These are phyloP conservation scores for Mortierella hygrophila DNA, from an alignment of 192 early-diverging fungal species.

Conservation along the genomic window DNA sequence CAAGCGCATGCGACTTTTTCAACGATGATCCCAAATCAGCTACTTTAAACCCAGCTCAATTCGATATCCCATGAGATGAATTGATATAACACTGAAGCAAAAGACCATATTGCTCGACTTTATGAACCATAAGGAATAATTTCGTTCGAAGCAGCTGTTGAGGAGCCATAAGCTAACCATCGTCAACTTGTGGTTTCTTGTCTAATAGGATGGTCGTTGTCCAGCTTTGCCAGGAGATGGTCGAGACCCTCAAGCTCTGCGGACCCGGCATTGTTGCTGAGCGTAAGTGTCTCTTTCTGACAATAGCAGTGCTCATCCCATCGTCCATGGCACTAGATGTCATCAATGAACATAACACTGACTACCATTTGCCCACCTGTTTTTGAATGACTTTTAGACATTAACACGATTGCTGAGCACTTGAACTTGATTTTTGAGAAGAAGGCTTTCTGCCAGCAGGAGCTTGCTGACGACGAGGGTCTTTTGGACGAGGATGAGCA, in stretches of 20 bases:
- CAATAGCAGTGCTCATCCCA: neutral
- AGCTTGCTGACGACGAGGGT: slow-evolving; percentile 73
- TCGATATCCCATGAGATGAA: slow-evolving; percentile 45
- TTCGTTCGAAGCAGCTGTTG: neutral
- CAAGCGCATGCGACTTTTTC: neutral
- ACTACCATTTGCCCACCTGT: neutral
- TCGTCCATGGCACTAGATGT: neutral
- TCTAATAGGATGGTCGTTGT: slow-evolving; percentile 76
- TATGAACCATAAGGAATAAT: neutral
- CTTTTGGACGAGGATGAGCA: slow-evolving; percentile 85
- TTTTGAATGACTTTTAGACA: neutral
- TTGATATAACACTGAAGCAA: slow-evolving; percentile 48
- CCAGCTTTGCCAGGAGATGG: slow-evolving; percentile 82
- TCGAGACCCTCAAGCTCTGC: slow-evolving; percentile 76
- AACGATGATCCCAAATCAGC: slow-evolving; percentile 49
- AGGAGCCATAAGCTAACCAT: neutral
- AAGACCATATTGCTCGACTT: slow-evolving; percentile 49
- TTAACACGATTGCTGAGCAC: slow-evolving; percentile 53
- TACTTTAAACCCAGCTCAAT: slow-evolving; percentile 60
- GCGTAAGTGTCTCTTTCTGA: slow-evolving; percentile 27
- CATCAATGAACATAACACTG: neutral
- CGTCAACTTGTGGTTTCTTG: neutral
- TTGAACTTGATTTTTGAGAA: slow-evolving; percentile 77
- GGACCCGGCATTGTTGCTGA: slow-evolving; percentile 80
- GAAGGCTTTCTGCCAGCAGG: slow-evolving; percentile 80